Conservation (phyloP, 805 yeast genomes). For the Danielia oregonensis region DNA sequence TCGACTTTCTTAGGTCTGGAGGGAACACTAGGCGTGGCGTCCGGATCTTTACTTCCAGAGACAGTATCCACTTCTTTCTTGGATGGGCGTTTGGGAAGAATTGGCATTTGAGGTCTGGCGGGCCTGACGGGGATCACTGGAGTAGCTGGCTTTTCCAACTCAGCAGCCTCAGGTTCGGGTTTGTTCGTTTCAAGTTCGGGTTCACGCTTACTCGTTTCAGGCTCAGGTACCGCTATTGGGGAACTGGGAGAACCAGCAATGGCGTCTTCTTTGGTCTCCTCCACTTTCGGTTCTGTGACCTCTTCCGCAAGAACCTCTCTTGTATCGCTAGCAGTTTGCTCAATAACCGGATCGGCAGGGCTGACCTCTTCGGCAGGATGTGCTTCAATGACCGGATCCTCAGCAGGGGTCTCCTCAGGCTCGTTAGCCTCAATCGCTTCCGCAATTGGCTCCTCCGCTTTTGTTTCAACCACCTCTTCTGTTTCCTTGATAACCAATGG, state of each 20-base stretch:
- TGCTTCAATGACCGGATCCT: no score
- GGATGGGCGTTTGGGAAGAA: constrained; percentile 13
- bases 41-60: background rate
- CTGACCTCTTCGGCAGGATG: no score
- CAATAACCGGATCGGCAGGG: no score
- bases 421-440: background rate
- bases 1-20: background rate
- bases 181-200: no score
- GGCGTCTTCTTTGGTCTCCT: background rate
- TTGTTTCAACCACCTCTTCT: background rate
- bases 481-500: no score
- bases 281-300: no score
- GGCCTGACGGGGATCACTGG: constrained; percentile 11
- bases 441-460: background rate
- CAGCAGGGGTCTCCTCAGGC: background rate
- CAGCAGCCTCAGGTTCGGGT: no score
- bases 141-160: background rate
- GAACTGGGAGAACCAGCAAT: background rate
- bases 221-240: no score
- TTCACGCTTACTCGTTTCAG: no score
- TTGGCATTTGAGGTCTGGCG: constrained; percentile 3
- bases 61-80: constrained; percentile 1
- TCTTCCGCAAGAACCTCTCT: no score
- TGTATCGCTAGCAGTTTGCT: no score
- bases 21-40: background rate